Conservation (phyloP, 306 rosid genomes). For the Cucurbita ficifolia region DNA sequence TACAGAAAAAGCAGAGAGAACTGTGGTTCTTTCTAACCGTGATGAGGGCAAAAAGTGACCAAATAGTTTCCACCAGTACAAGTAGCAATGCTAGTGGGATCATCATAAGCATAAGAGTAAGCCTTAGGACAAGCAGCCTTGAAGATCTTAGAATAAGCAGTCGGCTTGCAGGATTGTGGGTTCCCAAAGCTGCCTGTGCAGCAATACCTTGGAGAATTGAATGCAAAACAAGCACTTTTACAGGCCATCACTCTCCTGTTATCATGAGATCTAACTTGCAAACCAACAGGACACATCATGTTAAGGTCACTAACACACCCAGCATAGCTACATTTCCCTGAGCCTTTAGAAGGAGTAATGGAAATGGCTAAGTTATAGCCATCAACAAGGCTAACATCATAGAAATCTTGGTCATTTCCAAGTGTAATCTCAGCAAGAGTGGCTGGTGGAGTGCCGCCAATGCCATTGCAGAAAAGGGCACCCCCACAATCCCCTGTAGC, state of each 20-base stretch:
- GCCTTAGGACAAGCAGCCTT: conserved; percentile 85
- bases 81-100: conserved; percentile 86
- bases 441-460: conserved; percentile 79
- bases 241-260: conserved; percentile 59
- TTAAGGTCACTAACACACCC: conserved; percentile 88
- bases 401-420: conserved; percentile 75
- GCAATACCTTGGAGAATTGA: conserved; percentile 70
- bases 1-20: background rate
- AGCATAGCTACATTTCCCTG: conserved; percentile 71
- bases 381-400: conserved; percentile 86
- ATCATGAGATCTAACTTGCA: conserved; percentile 62
- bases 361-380: conserved; percentile 83
- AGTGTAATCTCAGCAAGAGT: conserved; percentile 80
- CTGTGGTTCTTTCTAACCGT: conserved; percentile 8
- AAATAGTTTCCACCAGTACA: conserved; percentile 60
- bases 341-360: conserved; percentile 49
- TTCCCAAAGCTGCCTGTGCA: conserved; percentile 73
- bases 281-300: conserved; percentile 75
- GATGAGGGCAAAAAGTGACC: conserved; percentile 75
- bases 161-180: conserved; percentile 81
- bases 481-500: conserved; percentile 97
- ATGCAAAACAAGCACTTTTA: conserved; percentile 76
- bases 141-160: conserved; percentile 71
- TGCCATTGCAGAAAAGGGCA: conserved; percentile 64
- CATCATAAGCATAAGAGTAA: conserved; percentile 86